Evolutionary conservation across 148 eudicot genomes (phyloP).

Genomic region (Arctostaphylos glauca): DNA sequence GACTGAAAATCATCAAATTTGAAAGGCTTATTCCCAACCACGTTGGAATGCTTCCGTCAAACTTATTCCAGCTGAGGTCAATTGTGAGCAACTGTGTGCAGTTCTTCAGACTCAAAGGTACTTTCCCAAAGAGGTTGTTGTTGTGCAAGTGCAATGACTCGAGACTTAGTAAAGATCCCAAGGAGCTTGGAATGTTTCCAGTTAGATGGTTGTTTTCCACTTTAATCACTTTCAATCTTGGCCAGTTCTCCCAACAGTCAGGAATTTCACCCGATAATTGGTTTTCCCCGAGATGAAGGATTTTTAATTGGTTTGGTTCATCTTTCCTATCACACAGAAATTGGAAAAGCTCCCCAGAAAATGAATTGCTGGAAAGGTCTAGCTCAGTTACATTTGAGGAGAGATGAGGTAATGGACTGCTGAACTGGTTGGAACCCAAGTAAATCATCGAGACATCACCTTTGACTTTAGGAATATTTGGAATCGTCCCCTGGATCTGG

Average conservation of each 20-base stretch:
- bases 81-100: not conserved
- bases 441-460: not conserved
- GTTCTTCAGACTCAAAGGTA: conserved; percentile 13
- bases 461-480: not conserved
- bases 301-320: no score
- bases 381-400: not conserved
- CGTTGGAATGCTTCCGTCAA: no score
- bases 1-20: no score
- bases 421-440: not conserved
- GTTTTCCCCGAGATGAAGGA: no score
- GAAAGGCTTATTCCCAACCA: no score
- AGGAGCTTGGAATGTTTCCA: conserved; percentile 26
- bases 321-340: no score
- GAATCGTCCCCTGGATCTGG: not conserved
- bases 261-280: no score
- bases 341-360: no score
- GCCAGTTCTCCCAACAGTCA: conserved; percentile 12
- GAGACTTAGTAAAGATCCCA: not conserved
- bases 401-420: not conserved
- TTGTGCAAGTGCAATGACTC: conserved; percentile 8
- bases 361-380: conserved; percentile 11
- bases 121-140: conserved; percentile 21
- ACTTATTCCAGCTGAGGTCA: conserved; percentile 17
- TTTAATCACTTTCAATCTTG: not conserved
- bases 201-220: conserved; percentile 16